Conservation (phyloP, 2,329 filamentous ascomycete genomes). For the Sporothrix luriei region DNA sequence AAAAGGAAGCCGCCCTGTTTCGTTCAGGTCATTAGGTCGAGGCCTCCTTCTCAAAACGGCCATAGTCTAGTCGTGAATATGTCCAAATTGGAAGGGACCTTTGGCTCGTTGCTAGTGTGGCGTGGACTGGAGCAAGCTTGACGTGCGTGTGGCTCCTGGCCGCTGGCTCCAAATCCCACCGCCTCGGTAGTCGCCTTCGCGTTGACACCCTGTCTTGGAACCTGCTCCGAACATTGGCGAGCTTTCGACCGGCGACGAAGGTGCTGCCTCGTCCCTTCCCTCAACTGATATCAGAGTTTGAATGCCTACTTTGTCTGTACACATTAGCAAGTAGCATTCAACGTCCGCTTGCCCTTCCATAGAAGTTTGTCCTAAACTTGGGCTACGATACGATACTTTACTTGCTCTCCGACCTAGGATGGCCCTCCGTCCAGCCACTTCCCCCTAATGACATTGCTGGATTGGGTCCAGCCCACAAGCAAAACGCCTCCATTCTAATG, state of each 20-base stretch:
- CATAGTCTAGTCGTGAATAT: not conserved
- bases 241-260: no score
- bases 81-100: not conserved
- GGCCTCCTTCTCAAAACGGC: conserved; percentile 19
- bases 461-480: not conserved
- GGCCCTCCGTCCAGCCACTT: not conserved
- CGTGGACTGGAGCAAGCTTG: not conserved
- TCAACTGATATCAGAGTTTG: no score
- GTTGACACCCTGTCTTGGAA: no score
- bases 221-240: no score
- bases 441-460: not conserved
- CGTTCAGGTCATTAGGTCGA: not conserved
- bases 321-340: no score
- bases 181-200: no score
- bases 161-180: no score
- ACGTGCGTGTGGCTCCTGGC: no score
- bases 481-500: not conserved
- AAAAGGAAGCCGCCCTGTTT: not conserved
- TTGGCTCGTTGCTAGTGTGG: not conserved
- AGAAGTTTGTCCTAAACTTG: not conserved
- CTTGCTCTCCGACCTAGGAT: not conserved
- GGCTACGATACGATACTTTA: not conserved
- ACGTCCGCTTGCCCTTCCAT: not conserved
- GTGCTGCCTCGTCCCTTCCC: no score
- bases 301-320: no score